Evolutionary conservation across 192 early-diverging fungal genomes (phyloP).

Genomic region (Mortierella hygrophila): DNA sequence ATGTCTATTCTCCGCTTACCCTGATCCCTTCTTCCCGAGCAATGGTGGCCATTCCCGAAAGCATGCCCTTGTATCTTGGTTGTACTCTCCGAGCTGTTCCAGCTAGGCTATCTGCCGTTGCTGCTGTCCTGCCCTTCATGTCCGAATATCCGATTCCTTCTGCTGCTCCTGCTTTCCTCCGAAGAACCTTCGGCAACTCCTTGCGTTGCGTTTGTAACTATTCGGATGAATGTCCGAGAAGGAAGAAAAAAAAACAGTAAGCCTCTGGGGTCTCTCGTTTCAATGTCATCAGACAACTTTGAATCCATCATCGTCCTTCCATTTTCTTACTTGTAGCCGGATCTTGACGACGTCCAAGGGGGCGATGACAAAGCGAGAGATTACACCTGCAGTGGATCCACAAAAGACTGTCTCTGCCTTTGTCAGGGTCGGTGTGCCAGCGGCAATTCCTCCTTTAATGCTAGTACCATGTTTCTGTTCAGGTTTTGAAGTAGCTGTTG

Average conservation of each 20-base stretch:
- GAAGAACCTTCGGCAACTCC: constrained; percentile 31
- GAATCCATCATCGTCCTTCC: neutral
- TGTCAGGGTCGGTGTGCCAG: constrained; percentile 30
- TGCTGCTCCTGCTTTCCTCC: constrained; percentile 8
- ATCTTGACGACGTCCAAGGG: constrained; percentile 98
- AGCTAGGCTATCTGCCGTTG: neutral
- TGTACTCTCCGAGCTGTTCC: neutral
- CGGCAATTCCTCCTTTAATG: constrained; percentile 19
- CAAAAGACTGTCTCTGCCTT: constrained; percentile 44
- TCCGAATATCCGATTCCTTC: too few relatives aligned
- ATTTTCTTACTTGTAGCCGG: constrained; percentile 69
- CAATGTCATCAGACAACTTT: neutral
- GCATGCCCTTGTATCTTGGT: constrained; percentile 73
- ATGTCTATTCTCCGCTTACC: constrained; percentile 52
- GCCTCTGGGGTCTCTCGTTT: neutral
- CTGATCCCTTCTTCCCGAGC: constrained; percentile 83
- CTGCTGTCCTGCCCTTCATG: constrained; percentile 3
- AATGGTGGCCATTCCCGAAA: constrained; percentile 77
- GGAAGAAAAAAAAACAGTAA: too few relatives aligned
- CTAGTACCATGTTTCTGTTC: constrained; percentile 4
- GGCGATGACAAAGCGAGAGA: constrained; percentile 84
- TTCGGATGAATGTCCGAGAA: neutral
- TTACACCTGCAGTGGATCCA: constrained; percentile 56
- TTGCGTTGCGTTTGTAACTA: constrained; percentile 51
- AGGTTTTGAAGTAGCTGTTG: neutral